Evolutionary conservation across 169 alveolate species (phyloP).

Genomic region (Cryptosporidium canis): DNA sequence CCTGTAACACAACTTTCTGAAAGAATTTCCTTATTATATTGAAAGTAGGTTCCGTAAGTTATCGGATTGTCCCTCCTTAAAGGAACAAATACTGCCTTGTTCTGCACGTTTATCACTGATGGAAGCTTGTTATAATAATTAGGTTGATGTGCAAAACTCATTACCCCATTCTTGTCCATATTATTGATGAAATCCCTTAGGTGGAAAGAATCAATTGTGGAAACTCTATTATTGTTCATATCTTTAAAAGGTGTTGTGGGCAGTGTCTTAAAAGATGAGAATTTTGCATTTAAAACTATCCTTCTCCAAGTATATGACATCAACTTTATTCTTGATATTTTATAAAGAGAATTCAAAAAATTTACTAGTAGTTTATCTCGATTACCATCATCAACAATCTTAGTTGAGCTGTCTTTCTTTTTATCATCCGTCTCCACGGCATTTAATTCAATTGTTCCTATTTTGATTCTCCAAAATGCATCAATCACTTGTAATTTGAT

Average conservation of each 20-base stretch:
- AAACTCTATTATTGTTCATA: slow-evolving; percentile 1
- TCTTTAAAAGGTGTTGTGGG: slow-evolving; percentile 42
- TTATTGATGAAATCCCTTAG: slow-evolving; percentile 53
- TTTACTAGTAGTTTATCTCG: slow-evolving; percentile 7
- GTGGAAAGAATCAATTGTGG: slow-evolving; percentile 46
- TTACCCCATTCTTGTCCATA: slow-evolving; percentile 50
- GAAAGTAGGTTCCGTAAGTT: slow-evolving; percentile 53
- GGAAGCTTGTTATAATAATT: slow-evolving; percentile 53
- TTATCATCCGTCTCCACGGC: not conserved
- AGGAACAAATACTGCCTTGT: slow-evolving; percentile 67
- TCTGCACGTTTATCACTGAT: slow-evolving; percentile 47
- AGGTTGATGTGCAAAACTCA: slow-evolving; percentile 62
- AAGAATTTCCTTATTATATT: slow-evolving; percentile 46
- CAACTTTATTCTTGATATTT: not conserved
- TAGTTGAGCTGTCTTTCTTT: not conserved
- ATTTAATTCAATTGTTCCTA: not conserved
- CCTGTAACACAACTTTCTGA: slow-evolving; percentile 66
- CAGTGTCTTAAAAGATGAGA: slow-evolving; percentile 14
- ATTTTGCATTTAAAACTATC: slow-evolving; percentile 16
- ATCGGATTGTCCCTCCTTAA: slow-evolving; percentile 67
- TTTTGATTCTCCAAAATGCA: slow-evolving; percentile 44
- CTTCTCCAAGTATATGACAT: slow-evolving; percentile 58
- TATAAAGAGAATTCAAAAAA: slow-evolving; percentile 1
- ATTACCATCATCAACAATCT: not conserved
- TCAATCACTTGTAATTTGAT: slow-evolving; percentile 18